Evolutionary conservation across 2,329 filamentous ascomycete genomes (phyloP).

Genomic region (Cercospora nicotianae): DNA sequence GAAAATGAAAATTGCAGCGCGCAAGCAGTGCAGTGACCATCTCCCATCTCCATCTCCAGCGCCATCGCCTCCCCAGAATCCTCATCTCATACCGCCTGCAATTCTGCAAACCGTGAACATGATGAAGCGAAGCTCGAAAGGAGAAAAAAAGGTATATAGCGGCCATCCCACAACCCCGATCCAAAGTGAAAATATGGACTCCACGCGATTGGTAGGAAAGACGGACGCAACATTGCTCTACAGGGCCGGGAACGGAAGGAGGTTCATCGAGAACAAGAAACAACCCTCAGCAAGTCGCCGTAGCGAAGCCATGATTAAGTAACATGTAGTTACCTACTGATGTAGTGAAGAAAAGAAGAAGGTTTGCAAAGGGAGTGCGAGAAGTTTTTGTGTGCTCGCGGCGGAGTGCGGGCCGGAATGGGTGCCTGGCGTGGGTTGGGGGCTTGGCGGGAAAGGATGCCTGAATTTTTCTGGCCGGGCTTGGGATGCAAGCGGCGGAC

Average conservation of each 20-base stretch:
- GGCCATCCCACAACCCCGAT: conserved; percentile 48
- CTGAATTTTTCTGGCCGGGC: background rate
- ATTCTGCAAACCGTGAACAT: background rate
- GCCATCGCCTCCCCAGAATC: background rate
- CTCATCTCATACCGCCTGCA: background rate
- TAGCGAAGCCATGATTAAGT: conserved; percentile 41
- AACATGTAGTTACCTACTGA: conserved; percentile 35
- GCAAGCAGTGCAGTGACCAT: background rate
- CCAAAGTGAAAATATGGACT: conserved; percentile 34
- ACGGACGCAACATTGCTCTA: conserved; percentile 42
- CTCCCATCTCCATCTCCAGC: background rate
- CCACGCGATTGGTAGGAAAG: conserved; percentile 47
- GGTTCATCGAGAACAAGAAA: conserved; percentile 37
- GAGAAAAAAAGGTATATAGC: conserved; percentile 32
- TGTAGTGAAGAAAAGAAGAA: conserved; percentile 7
- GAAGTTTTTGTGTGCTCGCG: conserved; percentile 1
- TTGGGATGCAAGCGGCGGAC: no score
- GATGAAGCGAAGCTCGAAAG: background rate
- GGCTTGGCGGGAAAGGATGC: background rate
- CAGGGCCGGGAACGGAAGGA: conserved; percentile 48
- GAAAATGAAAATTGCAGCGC: background rate
- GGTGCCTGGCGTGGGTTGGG: background rate
- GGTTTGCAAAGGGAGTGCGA: conserved; percentile 5
- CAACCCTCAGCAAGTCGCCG: conserved; percentile 46
- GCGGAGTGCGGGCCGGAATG: background rate